Conservation (phyloP, 139 green algal genomes). For the Trebouxia sp. region DNA sequence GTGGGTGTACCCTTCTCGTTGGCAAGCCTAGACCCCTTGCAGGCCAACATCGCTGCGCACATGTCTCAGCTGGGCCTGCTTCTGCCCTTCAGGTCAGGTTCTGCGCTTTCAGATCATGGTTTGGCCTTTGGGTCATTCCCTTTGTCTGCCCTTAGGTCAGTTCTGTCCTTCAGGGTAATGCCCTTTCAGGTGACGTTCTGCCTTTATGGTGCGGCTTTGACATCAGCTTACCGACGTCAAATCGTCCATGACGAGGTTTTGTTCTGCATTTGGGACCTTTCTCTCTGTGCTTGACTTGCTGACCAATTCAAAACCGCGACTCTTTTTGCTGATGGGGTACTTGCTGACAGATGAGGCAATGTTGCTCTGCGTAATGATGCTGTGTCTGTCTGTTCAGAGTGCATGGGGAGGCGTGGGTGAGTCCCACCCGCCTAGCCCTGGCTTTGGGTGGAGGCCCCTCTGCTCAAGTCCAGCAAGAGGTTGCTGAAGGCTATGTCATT, state of each 20-base stretch:
- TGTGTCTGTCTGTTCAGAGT: constrained; percentile 18
- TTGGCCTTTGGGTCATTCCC: not conserved
- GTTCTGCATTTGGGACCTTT: too few species aligned
- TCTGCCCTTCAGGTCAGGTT: constrained; percentile 50
- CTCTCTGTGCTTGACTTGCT: too few species aligned
- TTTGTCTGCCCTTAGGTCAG: not conserved
- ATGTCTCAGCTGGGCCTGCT: constrained; percentile 82
- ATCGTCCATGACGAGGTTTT: too few species aligned
- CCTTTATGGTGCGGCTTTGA: too few species aligned
- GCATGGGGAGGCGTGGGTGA: constrained; percentile 50
- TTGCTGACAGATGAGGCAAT: not conserved
- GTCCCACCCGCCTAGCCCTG: constrained; percentile 67
- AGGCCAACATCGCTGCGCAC: constrained; percentile 59
- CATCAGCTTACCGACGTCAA: too few species aligned
- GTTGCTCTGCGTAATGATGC: constrained; percentile 6
- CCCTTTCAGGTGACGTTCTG: too few species aligned
- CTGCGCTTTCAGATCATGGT: not conserved
- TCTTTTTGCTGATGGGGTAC: too few species aligned
- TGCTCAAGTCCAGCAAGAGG: constrained; percentile 1
- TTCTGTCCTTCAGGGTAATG: too few species aligned
- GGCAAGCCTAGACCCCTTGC: constrained; percentile 31
- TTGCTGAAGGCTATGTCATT: constrained; percentile 68
- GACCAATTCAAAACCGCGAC: too few species aligned
- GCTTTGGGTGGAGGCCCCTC: constrained; percentile 31
- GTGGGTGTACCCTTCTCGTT: constrained; percentile 54